phyloP scores from a whole-genome alignment of 2,329 filamentous ascomycete genomes.

The Lasiodiplodia sp. region DNA sequence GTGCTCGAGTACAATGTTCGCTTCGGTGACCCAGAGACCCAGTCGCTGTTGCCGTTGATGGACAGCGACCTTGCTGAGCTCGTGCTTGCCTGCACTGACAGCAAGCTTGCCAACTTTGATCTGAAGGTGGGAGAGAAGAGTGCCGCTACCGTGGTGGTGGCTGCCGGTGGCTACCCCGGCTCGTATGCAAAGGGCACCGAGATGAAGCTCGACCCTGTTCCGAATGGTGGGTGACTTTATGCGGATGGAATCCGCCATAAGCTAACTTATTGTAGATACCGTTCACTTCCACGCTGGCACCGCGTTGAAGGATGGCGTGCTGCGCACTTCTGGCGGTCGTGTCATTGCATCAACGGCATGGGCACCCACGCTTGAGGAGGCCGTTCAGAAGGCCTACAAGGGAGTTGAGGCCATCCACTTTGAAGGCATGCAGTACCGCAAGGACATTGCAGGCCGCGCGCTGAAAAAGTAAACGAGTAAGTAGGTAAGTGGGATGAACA shows the following conservation, averaged over 20 bases:
- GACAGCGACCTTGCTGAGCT: slow-evolving; percentile 87
- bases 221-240: slow-evolving; percentile 41
- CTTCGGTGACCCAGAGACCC: slow-evolving; percentile 91
- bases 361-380: slow-evolving; percentile 76
- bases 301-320: slow-evolving; percentile 63
- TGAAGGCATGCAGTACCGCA: slow-evolving; percentile 88
- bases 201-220: slow-evolving; percentile 65
- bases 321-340: slow-evolving; percentile 83
- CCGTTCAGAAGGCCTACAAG: slow-evolving; percentile 86
- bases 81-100: slow-evolving; percentile 83
- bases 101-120: slow-evolving; percentile 73
- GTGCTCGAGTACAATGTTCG: slow-evolving; percentile 93
- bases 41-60: slow-evolving; percentile 82
- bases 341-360: slow-evolving; percentile 93
- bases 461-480: slow-evolving; percentile 39
- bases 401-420: slow-evolving; percentile 83
- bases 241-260: background rate
- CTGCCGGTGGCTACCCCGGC: slow-evolving; percentile 89
- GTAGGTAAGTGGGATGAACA: slow-evolving; percentile 16
- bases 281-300: slow-evolving; percentile 95
- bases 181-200: slow-evolving; percentile 78
- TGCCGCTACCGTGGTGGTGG: slow-evolving; percentile 92
- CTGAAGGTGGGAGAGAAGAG: slow-evolving; percentile 69
- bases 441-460: slow-evolving; percentile 78
- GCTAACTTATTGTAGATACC: slow-evolving; percentile 52